phyloP scores from a whole-genome alignment of 768 basidiomycete species.

The Auricularia auricula-judae region DNA sequence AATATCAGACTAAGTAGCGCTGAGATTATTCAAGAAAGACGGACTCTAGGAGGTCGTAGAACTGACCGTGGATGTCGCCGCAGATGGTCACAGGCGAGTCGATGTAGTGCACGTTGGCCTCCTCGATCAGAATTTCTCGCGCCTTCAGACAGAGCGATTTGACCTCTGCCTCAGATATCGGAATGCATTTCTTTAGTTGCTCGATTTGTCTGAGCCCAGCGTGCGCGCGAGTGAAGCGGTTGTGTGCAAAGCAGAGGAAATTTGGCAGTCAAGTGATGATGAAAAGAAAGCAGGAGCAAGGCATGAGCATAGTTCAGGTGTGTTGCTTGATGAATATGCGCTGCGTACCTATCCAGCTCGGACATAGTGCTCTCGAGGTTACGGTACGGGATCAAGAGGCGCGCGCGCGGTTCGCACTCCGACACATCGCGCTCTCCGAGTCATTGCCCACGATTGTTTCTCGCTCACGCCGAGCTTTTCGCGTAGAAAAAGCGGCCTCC shows the following conservation, averaged over 20 bases:
- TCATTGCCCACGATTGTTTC: too few relatives aligned
- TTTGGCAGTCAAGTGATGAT: too few relatives aligned
- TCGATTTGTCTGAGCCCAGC: slow-evolving; percentile 68
- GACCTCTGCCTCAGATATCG: slow-evolving; percentile 92
- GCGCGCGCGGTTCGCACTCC: too few relatives aligned
- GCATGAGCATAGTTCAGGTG: background rate
- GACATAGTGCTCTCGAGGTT: background rate
- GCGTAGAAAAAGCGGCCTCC: too few relatives aligned
- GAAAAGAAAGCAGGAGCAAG: too few relatives aligned
- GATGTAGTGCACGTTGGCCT: slow-evolving; percentile 93
- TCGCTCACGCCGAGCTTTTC: too few relatives aligned
- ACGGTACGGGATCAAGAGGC: background rate
- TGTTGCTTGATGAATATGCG: background rate
- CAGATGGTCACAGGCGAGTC: slow-evolving; percentile 78
- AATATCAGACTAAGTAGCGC: slow-evolving; percentile 92
- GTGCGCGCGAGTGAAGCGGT: too few relatives aligned
- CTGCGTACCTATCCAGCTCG: slow-evolving; percentile 10
- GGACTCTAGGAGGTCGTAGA: slow-evolving; percentile 26
- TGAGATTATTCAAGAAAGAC: slow-evolving; percentile 24
- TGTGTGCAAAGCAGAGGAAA: too few relatives aligned
- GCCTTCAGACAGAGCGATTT: slow-evolving; percentile 93
- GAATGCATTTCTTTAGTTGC: slow-evolving; percentile 86
- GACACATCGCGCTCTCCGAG: too few relatives aligned
- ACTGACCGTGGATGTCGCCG: slow-evolving; percentile 39
- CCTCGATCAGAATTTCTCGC: slow-evolving; percentile 92